phyloP scores from a whole-genome alignment of 495 filamentous ascomycete genomes.

The Hypomontagnella submonticulosa region DNA sequence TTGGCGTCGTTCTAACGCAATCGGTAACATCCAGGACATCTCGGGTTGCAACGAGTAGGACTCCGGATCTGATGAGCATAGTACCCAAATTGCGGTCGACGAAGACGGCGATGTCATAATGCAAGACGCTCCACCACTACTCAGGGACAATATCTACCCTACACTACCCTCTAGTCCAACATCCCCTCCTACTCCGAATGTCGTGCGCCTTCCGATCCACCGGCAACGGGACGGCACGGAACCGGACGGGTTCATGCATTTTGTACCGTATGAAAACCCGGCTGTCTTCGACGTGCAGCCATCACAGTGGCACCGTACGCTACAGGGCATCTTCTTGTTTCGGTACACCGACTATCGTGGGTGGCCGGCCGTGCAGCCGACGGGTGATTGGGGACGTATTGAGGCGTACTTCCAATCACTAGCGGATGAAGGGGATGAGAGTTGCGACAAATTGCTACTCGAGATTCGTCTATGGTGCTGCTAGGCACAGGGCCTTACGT shows the following conservation, averaged over 20 bases:
- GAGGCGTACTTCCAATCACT: conserved; percentile 24
- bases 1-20: background rate
- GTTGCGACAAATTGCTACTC: conserved; percentile 19
- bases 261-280: conserved; percentile 42
- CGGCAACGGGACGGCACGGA: conserved; percentile 5
- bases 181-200: background rate
- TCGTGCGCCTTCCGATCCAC: conserved; percentile 28
- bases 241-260: conserved; percentile 1
- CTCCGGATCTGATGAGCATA: conserved; percentile 16
- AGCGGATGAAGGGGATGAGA: background rate
- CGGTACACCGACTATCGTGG: conserved; percentile 39
- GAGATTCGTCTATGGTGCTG: conserved; percentile 37
- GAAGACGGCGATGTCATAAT: conserved; percentile 33
- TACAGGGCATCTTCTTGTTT: conserved; percentile 31
- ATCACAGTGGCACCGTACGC: conserved; percentile 17
- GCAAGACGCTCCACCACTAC: conserved; percentile 14
- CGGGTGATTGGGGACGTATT: conserved; percentile 16
- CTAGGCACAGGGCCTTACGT: conserved; percentile 32
- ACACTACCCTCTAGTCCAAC: background rate
- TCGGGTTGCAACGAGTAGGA: conserved; percentile 21
- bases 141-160: background rate
- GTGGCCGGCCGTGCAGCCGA: conserved; percentile 35
- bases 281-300: conserved; percentile 37
- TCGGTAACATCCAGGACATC: background rate
- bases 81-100: background rate